Evolutionary conservation across 1,139 yeast species (phyloP).

Genomic region (Debaryomycetaceae sp.): DNA sequence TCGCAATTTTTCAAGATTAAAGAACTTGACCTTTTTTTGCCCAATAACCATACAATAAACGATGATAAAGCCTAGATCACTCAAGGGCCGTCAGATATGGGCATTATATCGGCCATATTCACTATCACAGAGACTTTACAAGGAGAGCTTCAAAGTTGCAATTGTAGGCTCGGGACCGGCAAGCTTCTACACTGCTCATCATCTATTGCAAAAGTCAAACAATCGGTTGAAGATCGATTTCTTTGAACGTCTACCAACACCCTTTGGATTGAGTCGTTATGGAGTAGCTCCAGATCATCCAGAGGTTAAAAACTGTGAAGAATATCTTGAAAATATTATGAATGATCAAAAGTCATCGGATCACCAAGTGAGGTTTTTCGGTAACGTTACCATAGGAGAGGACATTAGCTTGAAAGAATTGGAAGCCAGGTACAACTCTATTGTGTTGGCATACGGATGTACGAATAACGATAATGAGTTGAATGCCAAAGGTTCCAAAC

Average conservation of each 20-base stretch:
- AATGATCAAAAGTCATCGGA: conserved; percentile 14
- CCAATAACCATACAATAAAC: too few relatives aligned
- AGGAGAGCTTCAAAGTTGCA: conserved; percentile 44
- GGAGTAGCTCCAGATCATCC: conserved; percentile 99
- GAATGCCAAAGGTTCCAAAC: conserved; percentile 57
- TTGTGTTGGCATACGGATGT: conserved; percentile 84
- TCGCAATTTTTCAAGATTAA: too few relatives aligned
- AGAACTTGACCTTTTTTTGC: too few relatives aligned
- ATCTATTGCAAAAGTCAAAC: conserved; percentile 52
- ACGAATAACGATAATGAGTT: conserved; percentile 54
- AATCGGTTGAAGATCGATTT: conserved; percentile 53
- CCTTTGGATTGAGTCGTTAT: conserved; percentile 84
- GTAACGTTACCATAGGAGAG: conserved; percentile 65
- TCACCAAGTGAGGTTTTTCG: conserved; percentile 60
- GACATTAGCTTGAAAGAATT: conserved; percentile 53
- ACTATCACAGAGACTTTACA: neutral
- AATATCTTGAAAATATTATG: conserved; percentile 68
- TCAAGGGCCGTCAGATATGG: neutral
- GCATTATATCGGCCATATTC: neutral
- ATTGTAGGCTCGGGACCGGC: conserved; percentile 96
- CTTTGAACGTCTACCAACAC: conserved; percentile 83
- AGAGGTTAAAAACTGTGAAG: conserved; percentile 88
- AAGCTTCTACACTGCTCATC: conserved; percentile 86
- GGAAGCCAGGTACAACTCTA: conserved; percentile 58
- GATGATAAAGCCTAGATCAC: neutral